These are phyloP conservation scores for Trichoderma orchidacearum DNA, from an alignment of 495 filamentous ascomycete species.

Conservation along the genomic window DNA sequence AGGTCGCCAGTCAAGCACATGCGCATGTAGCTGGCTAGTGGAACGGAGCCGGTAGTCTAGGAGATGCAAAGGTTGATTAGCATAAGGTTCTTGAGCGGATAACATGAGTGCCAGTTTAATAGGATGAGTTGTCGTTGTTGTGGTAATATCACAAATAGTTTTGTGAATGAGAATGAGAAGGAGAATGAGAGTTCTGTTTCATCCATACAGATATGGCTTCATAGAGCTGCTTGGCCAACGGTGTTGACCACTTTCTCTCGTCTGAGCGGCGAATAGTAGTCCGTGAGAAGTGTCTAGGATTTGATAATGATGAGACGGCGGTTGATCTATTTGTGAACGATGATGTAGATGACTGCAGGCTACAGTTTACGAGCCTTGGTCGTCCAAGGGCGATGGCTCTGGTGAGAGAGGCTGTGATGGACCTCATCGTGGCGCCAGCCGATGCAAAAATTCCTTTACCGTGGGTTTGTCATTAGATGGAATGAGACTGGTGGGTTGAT, in stretches of 20 bases:
- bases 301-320: neutral
- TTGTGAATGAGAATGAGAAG: neutral
- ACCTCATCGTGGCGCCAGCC: neutral
- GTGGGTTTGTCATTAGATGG: neutral
- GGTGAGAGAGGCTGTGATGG: neutral
- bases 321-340: neutral
- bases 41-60: conserved; percentile 73
- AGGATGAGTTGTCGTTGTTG: neutral
- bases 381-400: neutral
- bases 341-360: neutral
- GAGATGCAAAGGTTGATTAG: no score
- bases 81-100: no score
- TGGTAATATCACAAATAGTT: neutral
- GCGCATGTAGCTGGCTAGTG: conserved; percentile 91
- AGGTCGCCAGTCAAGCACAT: conserved; percentile 86
- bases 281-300: neutral
- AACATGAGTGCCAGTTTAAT: neutral
- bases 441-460: neutral
- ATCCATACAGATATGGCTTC: conserved; percentile 62
- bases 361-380: neutral
- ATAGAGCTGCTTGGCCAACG: conserved; percentile 69
- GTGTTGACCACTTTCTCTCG: conserved; percentile 65
- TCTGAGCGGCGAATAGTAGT: conserved; percentile 10
- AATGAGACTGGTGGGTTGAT: neutral
- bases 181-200: conserved; percentile 1